These are phyloP conservation scores for Hymenoscyphus scutula DNA, from an alignment of 2,329 filamentous ascomycete genomes.

Conservation along the genomic window DNA sequence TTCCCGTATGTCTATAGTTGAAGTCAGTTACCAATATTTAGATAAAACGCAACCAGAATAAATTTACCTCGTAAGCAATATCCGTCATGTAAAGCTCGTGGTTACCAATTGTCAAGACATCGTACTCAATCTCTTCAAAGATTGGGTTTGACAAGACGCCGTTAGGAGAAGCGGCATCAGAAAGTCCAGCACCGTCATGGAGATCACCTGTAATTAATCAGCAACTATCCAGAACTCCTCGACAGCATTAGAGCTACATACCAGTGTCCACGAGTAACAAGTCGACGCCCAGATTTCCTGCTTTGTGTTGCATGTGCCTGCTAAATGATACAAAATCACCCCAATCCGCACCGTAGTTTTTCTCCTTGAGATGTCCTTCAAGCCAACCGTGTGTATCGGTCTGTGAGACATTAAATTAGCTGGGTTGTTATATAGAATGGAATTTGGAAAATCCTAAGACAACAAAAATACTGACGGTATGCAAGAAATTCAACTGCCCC, in stretches of 20 bases:
- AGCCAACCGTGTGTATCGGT: conserved; percentile 66
- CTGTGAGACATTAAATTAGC: conserved; percentile 10
- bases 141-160: conserved; percentile 86
- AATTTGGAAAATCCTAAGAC: not conserved
- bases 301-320: conserved; percentile 72
- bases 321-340: conserved; percentile 95
- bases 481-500: conserved; percentile 33
- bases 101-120: conserved; percentile 79
- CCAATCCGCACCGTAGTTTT: conserved; percentile 91
- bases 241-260: conserved; percentile 2
- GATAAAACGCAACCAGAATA: not conserved
- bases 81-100: conserved; percentile 86
- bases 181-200: conserved; percentile 88
- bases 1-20: conserved; percentile 54
- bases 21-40: not conserved
- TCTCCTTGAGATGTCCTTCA: conserved; percentile 87
- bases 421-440: conserved; percentile 7
- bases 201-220: conserved; percentile 52
- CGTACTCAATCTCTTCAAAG: conserved; percentile 74
- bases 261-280: conserved; percentile 86
- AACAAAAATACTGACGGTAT: conserved; percentile 24
- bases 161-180: conserved; percentile 84
- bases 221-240: not conserved
- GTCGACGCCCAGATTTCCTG: conserved; percentile 75
- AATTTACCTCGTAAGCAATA: conserved; percentile 42